Base-by-base conservation (phyloP, 345 rosid genomes). In the Brassica juncea region DNA sequence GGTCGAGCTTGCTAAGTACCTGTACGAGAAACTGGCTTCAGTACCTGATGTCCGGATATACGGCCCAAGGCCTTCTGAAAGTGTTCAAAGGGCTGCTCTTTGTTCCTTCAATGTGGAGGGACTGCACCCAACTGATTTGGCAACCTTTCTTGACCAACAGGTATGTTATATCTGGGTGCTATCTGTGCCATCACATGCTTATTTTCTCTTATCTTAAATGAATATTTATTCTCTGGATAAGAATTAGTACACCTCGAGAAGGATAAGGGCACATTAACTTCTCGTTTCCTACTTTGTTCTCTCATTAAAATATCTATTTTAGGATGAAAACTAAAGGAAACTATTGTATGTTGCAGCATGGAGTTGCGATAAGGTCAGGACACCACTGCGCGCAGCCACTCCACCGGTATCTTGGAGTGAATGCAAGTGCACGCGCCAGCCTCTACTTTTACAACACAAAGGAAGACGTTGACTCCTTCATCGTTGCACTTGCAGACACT, bases 321-420 rank as follows among this genome's bases (percentile, higher is more conserved):
- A 47, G 2, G 65, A 60, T 67, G 4, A 16, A 73, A 37, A 74
- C 72, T 75, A 39, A 65, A 68, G 1, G 39, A 8, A 49, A 42
- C 28, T 8, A 34, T 70, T 81, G 75, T 42, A 72, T 74, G 66
- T 80, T 69, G 66, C 99, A 94, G 99, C 97, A 94, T 72, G 99
- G 99, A 25, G 97, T 93, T 77, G 99, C 99, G 4, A 87, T 93
- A 81, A 88, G 99, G 87, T 90, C 98, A 11, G 99, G 99, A 74
- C 99, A 92, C 82, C 99, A 94, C 78, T 94, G 99, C 14, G 92
- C 99, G 1, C 99, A 92, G 80, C 98, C 98, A 55, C 97, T 94
- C 49, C 99, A 94, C 79, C 85, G 95, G 66, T 75, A 85, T 74
- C 84, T 94, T 73, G 98, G 99, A 58, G 85, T 91, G 66, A 90